Base-by-base conservation (phyloP, 108 stramenopile genomes). In the Stephanodiscus minutulus region DNA sequence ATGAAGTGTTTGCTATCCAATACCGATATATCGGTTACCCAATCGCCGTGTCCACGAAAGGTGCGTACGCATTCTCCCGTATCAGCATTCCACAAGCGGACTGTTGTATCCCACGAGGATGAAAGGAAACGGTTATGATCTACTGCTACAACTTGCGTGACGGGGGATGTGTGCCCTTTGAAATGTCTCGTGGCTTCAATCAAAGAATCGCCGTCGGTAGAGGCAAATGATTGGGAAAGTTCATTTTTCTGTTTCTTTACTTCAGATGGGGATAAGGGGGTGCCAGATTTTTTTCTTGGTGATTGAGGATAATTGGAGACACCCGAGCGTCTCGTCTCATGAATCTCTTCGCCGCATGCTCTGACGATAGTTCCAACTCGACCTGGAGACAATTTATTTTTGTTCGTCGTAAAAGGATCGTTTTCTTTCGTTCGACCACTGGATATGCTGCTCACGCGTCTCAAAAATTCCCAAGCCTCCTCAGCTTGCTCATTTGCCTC, bases 51-150 rank as follows among this genome's bases (percentile, higher is more conserved):
- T 4, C 76, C 76, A 11, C 33, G 64, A 66, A 72, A 77, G 12
- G 37, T 41, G 9, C 65, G 56, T 31, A 65, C 33, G 53, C 76
- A 77, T 35, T 64, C 63, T 41, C 58, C 71, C 10, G 41, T 71
- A 48, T 57, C 44, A 17, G 63, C 62, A 37, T 77, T 43, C 76
- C 76, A 77, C 49, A 77, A 22, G 5, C 71, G 53, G 13, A 77
- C 49, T 21, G 76, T 72, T 47, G 44, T 77, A 49, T 77, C 76
- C 70, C 70, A 72, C 0, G 76, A 77, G 3, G 71, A 71, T 13
- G 70, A 72, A 49, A 77, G 21, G 33, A 80, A 73, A 20, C 46
- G 41, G 11, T 61, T 24, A 12, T 41, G 17, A 62, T 68, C 67
- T 15, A 75, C 28, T 12, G 64, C 59, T 43, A 44, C 64, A 75